Conservation (phyloP, 495 filamentous ascomycete genomes). For the Aspergillus homomorphus region DNA sequence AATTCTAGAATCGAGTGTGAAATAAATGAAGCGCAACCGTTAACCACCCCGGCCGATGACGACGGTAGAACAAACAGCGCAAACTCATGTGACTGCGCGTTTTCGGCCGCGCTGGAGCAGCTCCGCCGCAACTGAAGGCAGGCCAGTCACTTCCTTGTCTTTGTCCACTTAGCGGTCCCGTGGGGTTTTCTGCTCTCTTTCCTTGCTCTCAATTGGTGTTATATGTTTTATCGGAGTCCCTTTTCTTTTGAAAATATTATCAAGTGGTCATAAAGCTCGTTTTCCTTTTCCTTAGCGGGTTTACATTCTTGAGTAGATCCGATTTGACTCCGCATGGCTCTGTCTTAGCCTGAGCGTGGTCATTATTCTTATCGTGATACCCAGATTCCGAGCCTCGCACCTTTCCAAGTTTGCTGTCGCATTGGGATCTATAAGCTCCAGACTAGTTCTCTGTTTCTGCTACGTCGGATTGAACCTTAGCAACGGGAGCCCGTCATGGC, state of each 20-base stretch:
- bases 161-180: background rate
- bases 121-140: background rate
- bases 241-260: background rate
- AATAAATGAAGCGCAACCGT: background rate
- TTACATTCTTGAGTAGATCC: background rate
- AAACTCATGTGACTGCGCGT: constrained; percentile 34
- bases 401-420: background rate
- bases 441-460: background rate
- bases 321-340: background rate
- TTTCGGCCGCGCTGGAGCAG: constrained; percentile 11
- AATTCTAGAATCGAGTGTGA: constrained; percentile 6
- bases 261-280: background rate
- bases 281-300: background rate
- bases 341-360: background rate
- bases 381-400: background rate
- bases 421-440: background rate
- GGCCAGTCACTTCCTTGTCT: background rate
- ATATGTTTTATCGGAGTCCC: too few relatives aligned
- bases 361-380: constrained; percentile 11
- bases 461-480: background rate
- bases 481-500: constrained; percentile 30
- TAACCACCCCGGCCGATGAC: constrained; percentile 19
- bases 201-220: background rate
- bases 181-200: background rate
- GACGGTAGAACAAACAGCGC: constrained; percentile 26